These are phyloP conservation scores for Globisporangium nodosum DNA, from an alignment of 352 stramenopile genomes.

Conservation along the genomic window DNA sequence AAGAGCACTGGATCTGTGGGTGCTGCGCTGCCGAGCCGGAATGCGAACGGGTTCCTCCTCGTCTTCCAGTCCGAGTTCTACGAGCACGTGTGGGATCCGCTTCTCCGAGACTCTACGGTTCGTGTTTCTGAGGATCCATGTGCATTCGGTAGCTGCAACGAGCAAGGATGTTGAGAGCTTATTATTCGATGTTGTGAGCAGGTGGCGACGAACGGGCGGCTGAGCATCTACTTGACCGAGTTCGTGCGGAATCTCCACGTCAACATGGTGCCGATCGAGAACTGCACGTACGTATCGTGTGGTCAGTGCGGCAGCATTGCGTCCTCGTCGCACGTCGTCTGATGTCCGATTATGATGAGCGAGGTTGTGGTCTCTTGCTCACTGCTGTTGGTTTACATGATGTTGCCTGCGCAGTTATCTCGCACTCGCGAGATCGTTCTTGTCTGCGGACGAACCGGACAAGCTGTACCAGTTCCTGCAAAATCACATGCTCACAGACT, in stretches of 20 bases:
- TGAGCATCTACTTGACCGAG: slow-evolving; percentile 58
- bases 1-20: background rate
- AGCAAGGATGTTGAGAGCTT: background rate
- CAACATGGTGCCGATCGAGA: slow-evolving; percentile 48
- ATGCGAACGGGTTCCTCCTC: slow-evolving; percentile 34
- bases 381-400: background rate
- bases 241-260: slow-evolving; percentile 58
- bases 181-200: slow-evolving; percentile 15
- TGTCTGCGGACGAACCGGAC: slow-evolving; percentile 29
- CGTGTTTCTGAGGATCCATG: background rate
- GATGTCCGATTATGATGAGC: background rate
- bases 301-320: background rate
- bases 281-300: slow-evolving; percentile 36
- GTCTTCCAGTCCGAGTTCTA: slow-evolving; percentile 62
- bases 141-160: background rate
- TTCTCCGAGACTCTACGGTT: slow-evolving; percentile 41
- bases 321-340: background rate
- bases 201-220: slow-evolving; percentile 23
- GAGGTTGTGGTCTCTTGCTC: background rate
- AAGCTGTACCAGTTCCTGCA: slow-evolving; percentile 70
- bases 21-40: slow-evolving; percentile 18
- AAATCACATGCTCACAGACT: slow-evolving; percentile 52
- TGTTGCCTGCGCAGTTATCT: slow-evolving; percentile 30
- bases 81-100: slow-evolving; percentile 38
- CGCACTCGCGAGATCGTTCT: slow-evolving; percentile 44